phyloP scores from a whole-genome alignment of 345 rosid species.

The Anastatica hierochuntica region DNA sequence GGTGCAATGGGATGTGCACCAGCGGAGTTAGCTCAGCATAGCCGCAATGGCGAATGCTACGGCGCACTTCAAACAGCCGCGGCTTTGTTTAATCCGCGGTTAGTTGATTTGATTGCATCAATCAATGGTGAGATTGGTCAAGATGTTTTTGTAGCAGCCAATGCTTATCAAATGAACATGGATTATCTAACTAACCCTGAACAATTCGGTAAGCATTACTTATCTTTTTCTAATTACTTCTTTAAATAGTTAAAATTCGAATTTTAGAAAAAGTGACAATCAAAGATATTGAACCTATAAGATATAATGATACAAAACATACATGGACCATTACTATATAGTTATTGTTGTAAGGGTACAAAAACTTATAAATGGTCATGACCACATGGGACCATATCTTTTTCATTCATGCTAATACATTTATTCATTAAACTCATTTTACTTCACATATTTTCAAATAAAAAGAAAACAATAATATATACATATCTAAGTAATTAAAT shows the following conservation, averaged over 20 bases:
- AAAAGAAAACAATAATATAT: neutral
- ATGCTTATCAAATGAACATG: conserved; percentile 40
- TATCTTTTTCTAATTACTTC: neutral
- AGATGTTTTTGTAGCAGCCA: conserved; percentile 44
- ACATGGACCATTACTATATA: conserved; percentile 1
- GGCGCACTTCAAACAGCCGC: conserved; percentile 55
- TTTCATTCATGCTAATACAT: conserved; percentile 12
- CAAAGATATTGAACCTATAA: neutral
- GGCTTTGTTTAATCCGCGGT: conserved; percentile 54
- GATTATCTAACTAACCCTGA: conserved; percentile 52
- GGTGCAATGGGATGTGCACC: conserved; percentile 88
- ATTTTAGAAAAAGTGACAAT: neutral
- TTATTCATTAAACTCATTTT: neutral
- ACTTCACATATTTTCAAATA: neutral
- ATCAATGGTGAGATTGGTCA: conserved; percentile 49
- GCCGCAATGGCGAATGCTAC: conserved; percentile 65
- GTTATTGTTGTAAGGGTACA: neutral
- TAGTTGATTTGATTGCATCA: conserved; percentile 35
- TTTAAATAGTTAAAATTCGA: too few relatives aligned
- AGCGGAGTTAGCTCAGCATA: conserved; percentile 56
- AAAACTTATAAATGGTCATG: conserved; percentile 16
- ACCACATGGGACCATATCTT: conserved; percentile 12
- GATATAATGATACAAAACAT: neutral
- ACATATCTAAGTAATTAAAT: neutral
- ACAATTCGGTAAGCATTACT: conserved; percentile 41